phyloP scores from a whole-genome alignment of 495 filamentous ascomycete genomes.

The Tuber indicum region DNA sequence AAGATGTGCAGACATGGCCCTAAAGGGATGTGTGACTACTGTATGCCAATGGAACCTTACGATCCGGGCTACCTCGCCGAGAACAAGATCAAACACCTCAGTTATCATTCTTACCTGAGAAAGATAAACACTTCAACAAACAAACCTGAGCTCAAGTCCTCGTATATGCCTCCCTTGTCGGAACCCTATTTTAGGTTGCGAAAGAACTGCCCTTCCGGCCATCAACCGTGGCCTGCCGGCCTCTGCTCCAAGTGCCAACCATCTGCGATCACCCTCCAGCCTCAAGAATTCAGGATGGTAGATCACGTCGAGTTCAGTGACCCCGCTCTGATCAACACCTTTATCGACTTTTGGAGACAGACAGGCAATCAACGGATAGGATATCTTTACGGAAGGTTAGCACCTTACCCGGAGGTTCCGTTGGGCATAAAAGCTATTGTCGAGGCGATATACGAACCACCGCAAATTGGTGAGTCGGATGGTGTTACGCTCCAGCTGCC shows the following conservation, averaged over 20 bases:
- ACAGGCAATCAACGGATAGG: conserved; percentile 74
- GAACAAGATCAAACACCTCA: conserved; percentile 97
- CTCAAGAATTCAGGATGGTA: conserved; percentile 93
- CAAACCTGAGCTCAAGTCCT: conserved; percentile 80
- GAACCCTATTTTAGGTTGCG: conserved; percentile 91
- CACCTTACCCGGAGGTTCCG: conserved; percentile 87
- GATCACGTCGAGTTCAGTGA: conserved; percentile 96
- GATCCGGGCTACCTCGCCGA: conserved; percentile 77
- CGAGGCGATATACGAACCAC: conserved; percentile 95
- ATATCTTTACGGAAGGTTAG: conserved; percentile 84
- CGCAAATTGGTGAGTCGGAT: conserved; percentile 84
- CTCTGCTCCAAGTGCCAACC: conserved; percentile 99
- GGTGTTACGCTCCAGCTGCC: conserved; percentile 71
- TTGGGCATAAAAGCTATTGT: conserved; percentile 94
- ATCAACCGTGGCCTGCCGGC: conserved; percentile 90
- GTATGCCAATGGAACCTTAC: conserved; percentile 96
- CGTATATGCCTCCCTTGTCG: conserved; percentile 90
- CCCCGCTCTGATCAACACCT: conserved; percentile 69
- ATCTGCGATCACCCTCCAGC: conserved; percentile 90
- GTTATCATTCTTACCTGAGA: conserved; percentile 87
- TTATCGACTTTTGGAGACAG: conserved; percentile 84
- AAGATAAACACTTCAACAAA: conserved; percentile 96
- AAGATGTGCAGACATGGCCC: conserved; percentile 94
- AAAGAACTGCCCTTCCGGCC: conserved; percentile 82
- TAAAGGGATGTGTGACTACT: conserved; percentile 99